Conservation (phyloP, 495 filamentous ascomycete genomes). For the Cairneyella variabilis region DNA sequence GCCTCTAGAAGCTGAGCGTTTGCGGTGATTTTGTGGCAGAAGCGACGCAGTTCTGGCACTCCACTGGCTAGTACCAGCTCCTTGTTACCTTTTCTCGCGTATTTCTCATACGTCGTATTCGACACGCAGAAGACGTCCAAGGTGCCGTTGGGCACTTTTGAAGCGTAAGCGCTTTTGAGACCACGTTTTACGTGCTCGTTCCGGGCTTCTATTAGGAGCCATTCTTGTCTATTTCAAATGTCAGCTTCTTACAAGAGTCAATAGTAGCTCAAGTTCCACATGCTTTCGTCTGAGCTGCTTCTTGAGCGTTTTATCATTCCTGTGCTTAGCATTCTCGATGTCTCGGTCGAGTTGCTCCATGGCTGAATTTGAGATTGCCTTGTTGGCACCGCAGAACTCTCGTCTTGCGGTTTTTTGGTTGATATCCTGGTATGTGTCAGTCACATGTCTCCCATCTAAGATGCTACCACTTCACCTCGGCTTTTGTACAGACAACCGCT, state of each 20-base stretch:
- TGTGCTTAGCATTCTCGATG: slow-evolving; percentile 17
- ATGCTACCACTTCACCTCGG: slow-evolving; percentile 13
- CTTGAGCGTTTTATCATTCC: slow-evolving; percentile 5
- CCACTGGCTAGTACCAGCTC: slow-evolving; percentile 25
- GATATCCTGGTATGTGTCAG: slow-evolving; percentile 21
- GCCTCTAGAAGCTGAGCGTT: slow-evolving; percentile 24
- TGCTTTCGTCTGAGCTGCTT: slow-evolving; percentile 13
- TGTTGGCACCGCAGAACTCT: slow-evolving; percentile 19
- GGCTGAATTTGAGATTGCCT: slow-evolving; percentile 6
- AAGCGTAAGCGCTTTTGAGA: slow-evolving; percentile 17
- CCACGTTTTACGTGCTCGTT: slow-evolving; percentile 25
- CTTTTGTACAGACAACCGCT: slow-evolving; percentile 27
- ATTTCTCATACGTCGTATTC: slow-evolving; percentile 27
- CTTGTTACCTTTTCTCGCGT: slow-evolving; percentile 18
- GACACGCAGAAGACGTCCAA: slow-evolving; percentile 31
- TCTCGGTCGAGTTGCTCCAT: slow-evolving; percentile 17
- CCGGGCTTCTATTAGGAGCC: slow-evolving; percentile 26
- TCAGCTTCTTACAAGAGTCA: slow-evolving; percentile 4
- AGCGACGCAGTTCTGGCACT: slow-evolving; percentile 27
- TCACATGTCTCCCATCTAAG: neutral
- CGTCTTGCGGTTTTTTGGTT: slow-evolving; percentile 21
- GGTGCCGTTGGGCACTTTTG: slow-evolving; percentile 13
- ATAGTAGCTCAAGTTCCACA: slow-evolving; percentile 1
- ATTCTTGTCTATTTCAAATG: slow-evolving; percentile 22
- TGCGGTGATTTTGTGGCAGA: slow-evolving; percentile 26